Percentiles rank a stretch among this genome's conserved stretches.
These are phyloP conservation scores for Syncephalastrum monosporum DNA, from an alignment of 371 early-diverging fungal species.

Conservation along the genomic window DNA sequence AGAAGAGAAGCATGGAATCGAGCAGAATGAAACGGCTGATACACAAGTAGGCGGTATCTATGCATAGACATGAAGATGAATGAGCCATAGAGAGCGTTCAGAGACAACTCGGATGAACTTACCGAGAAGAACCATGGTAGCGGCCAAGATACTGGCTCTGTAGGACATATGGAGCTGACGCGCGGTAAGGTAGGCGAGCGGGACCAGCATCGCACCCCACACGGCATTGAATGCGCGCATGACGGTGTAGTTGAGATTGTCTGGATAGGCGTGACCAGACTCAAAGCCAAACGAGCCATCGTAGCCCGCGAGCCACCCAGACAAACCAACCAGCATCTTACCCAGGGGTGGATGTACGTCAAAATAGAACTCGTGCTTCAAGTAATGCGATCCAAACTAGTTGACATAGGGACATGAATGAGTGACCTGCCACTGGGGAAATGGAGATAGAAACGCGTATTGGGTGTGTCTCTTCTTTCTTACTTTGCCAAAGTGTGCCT, in stretches of 20 bases:
- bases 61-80: neutral
- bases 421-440: no score
- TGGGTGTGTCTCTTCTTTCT: neutral
- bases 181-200: constrained; percentile 91
- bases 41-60: constrained; percentile 81
- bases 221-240: constrained; percentile 92
- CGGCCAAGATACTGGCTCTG: constrained; percentile 66
- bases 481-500: constrained; percentile 93
- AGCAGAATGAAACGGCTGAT: constrained; percentile 98
- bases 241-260: constrained; percentile 75
- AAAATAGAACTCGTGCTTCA: constrained; percentile 92
- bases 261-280: constrained; percentile 85
- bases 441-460: neutral
- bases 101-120: neutral
- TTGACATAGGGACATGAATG: neutral
- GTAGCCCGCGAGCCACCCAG: constrained; percentile 88
- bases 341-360: constrained; percentile 99
- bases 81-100: constrained; percentile 8
- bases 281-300: constrained; percentile 91
- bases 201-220: constrained; percentile 93
- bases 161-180: constrained; percentile 68
- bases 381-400: constrained; percentile 92
- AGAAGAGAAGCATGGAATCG: constrained; percentile 96
- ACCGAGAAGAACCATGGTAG: constrained; percentile 75
- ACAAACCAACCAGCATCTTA: constrained; percentile 95